These are phyloP conservation scores for Podila clonocystis DNA, from an alignment of 192 early-diverging fungal species.

Conservation along the genomic window DNA sequence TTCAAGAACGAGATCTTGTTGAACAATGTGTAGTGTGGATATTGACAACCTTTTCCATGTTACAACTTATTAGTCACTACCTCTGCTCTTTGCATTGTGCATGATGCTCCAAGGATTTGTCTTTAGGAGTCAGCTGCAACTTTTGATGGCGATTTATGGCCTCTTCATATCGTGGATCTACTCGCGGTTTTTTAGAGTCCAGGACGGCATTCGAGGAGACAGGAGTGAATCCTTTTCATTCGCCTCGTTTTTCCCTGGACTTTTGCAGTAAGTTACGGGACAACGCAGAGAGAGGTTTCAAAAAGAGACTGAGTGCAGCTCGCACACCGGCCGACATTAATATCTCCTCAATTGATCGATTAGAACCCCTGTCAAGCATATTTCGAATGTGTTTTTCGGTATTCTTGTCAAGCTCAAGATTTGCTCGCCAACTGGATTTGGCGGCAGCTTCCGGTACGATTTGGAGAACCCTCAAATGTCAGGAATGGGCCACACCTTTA, in stretches of 20 bases:
- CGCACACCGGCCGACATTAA: no score
- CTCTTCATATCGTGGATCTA: conserved; percentile 83
- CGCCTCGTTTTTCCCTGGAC: conserved; percentile 89
- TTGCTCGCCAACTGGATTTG: conserved; percentile 60
- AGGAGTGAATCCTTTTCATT: conserved; percentile 92
- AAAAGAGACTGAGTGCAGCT: no score
- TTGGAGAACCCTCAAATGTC: conserved; percentile 53
- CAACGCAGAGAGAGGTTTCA: no score
- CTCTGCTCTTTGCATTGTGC: conserved; percentile 54
- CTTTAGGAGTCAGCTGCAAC: conserved; percentile 64
- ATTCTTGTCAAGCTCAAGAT: conserved; percentile 63
- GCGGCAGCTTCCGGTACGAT: conserved; percentile 48
- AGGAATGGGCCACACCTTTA: conserved; percentile 46
- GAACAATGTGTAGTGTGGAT: background rate
- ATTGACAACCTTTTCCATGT: background rate
- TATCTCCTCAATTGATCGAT: no score
- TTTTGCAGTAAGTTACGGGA: conserved; percentile 65
- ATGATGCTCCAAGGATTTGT: conserved; percentile 55
- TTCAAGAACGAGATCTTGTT: conserved; percentile 20
- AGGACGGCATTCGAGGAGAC: conserved; percentile 88
- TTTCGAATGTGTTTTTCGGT: conserved; percentile 71
- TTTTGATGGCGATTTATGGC: conserved; percentile 79
- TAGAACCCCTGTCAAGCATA: conserved; percentile 69
- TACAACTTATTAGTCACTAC: conserved; percentile 50
- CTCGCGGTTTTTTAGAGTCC: conserved; percentile 83